Base-by-base conservation (phyloP, 768 basidiomycete species). In the Lenzites betulinus region DNA sequence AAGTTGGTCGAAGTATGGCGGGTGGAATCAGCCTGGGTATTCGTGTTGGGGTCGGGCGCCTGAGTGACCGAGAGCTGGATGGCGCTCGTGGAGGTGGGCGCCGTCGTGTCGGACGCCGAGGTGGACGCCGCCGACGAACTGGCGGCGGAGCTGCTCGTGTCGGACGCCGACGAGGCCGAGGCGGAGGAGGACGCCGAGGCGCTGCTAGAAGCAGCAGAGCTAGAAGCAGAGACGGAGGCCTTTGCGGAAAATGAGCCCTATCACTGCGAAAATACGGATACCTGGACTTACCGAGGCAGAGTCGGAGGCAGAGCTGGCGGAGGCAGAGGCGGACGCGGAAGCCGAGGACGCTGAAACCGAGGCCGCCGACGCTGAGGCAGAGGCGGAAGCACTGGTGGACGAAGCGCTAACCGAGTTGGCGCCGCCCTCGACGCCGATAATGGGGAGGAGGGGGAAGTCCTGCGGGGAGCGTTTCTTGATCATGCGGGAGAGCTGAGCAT, bases 401-500 rank as follows among this genome's bases (percentile, higher is more conserved):
- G 60, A 63, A 15, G 66, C 47, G 26, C 42, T 49, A 13, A 69
- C 46, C 41, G 64, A 41, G 38, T 69, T 41, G 47, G 74, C 73
- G 64, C 74, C 67, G 20, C 58, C 58, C 30, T 38, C 70, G 66
- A 75, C 77, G 62, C 76, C 78, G 59, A 71, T 65, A 38, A 51
- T 58, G 20, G 22, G 63, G 60, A 58, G 48, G 30, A 59, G 39
- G 22, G 22, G 26, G 51, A 48, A 33, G 30, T 51, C 53, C 59
- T 60, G 43, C 1, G 42, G 51, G 42, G 77, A 4, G 38, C 90
- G 87, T 71, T 88, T 90, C 76, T 80, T 89, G 65, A 92, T 70
- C 71, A 92, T 74, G 67, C 90, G 87, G 68, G 84, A 83, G 67
- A 85, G 74, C 67, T 76, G 76, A 51, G 67, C 77, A 74, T 89